phyloP scores from a whole-genome alignment of 345 rosid genomes.

The Brassica napus region DNA sequence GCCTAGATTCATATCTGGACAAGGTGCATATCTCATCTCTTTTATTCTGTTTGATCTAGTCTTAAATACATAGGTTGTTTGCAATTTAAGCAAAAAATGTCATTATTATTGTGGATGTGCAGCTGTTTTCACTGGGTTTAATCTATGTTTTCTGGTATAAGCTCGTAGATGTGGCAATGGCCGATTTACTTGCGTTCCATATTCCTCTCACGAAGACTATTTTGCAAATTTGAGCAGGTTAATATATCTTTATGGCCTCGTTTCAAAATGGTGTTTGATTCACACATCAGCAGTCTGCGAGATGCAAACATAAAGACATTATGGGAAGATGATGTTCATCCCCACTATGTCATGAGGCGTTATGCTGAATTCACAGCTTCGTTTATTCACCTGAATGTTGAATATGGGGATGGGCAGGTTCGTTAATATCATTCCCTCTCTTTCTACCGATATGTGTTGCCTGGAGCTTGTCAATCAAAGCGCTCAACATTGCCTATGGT shows the following conservation, averaged over 20 bases:
- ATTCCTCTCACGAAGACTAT: conserved; percentile 15
- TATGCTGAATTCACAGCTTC: conserved; percentile 98
- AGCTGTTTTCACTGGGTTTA: conserved; percentile 19
- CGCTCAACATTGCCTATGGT: background rate
- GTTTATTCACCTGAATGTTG: conserved; percentile 92
- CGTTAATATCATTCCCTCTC: conserved; percentile 23
- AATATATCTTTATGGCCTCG: conserved; percentile 98
- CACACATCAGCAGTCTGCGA: conserved; percentile 86
- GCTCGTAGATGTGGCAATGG: background rate
- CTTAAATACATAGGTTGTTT: background rate
- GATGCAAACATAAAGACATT: conserved; percentile 83
- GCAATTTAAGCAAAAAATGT: conserved; percentile 1
- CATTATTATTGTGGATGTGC: background rate
- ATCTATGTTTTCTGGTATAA: background rate
- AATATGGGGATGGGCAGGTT: conserved; percentile 97
- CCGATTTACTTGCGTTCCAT: conserved; percentile 11
- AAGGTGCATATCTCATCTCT: conserved; percentile 55
- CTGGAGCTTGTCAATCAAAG: conserved; percentile 3
- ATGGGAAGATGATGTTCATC: conserved; percentile 99
- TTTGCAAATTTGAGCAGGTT: conserved; percentile 58
- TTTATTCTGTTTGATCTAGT: conserved; percentile 18
- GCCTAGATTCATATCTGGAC: conserved; percentile 96
- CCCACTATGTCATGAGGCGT: conserved; percentile 99
- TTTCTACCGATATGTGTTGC: conserved; percentile 9
- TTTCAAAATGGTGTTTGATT: conserved; percentile 92